phyloP scores from a whole-genome alignment of 2,329 filamentous ascomycete species.

The Colletotrichum sp. region DNA sequence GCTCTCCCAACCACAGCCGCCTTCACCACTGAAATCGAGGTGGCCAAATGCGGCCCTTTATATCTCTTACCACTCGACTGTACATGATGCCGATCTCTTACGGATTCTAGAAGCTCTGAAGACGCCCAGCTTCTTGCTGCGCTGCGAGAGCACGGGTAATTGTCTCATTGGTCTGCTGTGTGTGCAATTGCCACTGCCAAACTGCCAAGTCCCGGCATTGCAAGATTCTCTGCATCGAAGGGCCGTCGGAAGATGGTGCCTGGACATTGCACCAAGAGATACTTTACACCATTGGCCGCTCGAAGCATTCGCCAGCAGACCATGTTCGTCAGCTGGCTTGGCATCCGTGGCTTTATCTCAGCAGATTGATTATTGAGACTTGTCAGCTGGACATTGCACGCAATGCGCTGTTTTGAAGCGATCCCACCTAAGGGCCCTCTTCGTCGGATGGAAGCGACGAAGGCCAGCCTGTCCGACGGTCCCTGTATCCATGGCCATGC shows the following conservation, averaged over 20 bases:
- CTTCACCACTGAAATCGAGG: neutral
- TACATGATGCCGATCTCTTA: neutral
- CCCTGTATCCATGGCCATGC: neutral
- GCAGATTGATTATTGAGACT: neutral
- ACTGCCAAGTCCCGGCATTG: neutral
- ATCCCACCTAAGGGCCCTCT: neutral
- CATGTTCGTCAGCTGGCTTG: neutral
- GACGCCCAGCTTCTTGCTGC: neutral
- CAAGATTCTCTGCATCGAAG: neutral
- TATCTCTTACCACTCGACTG: neutral
- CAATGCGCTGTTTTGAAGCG: neutral
- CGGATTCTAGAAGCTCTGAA: neutral
- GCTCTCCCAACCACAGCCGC: neutral
- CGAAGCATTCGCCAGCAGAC: neutral
- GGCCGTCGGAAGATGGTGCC: neutral
- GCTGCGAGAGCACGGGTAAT: neutral
- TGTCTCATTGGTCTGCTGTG: neutral
- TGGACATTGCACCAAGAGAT: neutral
- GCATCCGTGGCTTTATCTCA: too few species aligned
- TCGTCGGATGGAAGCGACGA: neutral
- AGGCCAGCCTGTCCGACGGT: conserved; percentile 15
- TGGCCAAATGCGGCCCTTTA: conserved; percentile 5
- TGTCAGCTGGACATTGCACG: neutral
- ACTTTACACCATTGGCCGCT: neutral
- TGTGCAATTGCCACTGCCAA: neutral